Conservation (phyloP, 306 rosid species). For the Prunus mira region DNA sequence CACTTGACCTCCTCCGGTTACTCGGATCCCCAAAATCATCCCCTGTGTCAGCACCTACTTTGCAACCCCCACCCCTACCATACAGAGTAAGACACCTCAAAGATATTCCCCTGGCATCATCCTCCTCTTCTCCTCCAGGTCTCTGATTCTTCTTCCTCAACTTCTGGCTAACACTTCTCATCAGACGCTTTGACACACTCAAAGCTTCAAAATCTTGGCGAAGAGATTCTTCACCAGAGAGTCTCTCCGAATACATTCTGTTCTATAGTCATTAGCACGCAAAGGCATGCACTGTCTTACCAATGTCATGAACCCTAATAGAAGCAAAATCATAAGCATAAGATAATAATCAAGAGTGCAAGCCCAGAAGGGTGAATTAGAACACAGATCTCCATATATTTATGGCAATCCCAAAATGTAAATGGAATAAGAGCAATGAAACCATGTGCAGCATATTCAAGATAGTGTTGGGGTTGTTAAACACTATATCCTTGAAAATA, state of each 20-base stretch:
- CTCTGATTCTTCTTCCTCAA: slow-evolving; percentile 63
- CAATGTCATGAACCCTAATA: slow-evolving; percentile 19
- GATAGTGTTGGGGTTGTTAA: background rate
- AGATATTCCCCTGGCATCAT: slow-evolving; percentile 58
- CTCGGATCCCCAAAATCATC: slow-evolving; percentile 78
- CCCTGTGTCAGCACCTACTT: slow-evolving; percentile 94
- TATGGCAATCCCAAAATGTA: background rate
- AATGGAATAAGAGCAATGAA: background rate
- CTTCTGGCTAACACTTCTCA: slow-evolving; percentile 89
- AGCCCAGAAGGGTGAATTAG: background rate
- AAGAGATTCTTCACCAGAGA: slow-evolving; percentile 51
- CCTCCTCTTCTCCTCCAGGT: slow-evolving; percentile 61
- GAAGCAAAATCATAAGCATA: slow-evolving; percentile 22
- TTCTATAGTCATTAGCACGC: slow-evolving; percentile 29
- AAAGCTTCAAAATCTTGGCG: slow-evolving; percentile 58
- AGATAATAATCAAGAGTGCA: background rate
- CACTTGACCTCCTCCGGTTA: slow-evolving; percentile 80
- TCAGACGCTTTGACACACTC: slow-evolving; percentile 82
- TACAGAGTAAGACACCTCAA: slow-evolving; percentile 76
- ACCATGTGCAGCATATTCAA: background rate
- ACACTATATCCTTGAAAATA: background rate
- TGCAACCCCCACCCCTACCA: slow-evolving; percentile 92
- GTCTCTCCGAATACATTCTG: slow-evolving; percentile 62
- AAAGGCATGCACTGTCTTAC: slow-evolving; percentile 24
- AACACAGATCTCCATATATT: background rate